phyloP scores from a whole-genome alignment of 441 rosid species.

The Aleurites moluccanus region DNA sequence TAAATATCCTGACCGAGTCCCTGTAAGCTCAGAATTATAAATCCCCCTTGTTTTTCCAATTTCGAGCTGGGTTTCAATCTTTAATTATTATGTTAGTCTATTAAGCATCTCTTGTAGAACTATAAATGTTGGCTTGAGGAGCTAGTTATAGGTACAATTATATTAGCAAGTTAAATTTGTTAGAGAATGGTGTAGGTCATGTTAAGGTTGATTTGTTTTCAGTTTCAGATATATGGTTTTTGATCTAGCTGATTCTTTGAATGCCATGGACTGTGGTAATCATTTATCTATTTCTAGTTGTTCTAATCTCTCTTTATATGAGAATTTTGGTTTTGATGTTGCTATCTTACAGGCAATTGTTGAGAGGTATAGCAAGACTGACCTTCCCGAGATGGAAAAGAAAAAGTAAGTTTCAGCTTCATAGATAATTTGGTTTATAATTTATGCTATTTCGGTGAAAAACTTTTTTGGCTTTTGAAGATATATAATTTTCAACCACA shows the following conservation, averaged over 20 bases:
- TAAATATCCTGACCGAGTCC: constrained; percentile 73
- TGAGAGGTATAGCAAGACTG: constrained; percentile 71
- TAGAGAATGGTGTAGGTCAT: not conserved
- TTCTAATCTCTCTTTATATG: not conserved
- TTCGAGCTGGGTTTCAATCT: not conserved
- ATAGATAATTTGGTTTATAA: not conserved
- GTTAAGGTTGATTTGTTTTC: not conserved
- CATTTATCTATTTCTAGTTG: no score
- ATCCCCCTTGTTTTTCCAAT: not conserved
- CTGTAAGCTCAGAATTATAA: constrained; percentile 43
- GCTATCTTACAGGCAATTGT: constrained; percentile 58
- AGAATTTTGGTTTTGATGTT: constrained; percentile 5
- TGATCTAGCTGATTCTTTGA: not conserved
- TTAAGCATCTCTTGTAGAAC: not conserved
- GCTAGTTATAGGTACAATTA: not conserved
- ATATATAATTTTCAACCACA: not conserved
- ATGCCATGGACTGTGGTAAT: not conserved
- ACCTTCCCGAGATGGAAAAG: constrained; percentile 83
- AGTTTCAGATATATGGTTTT: not conserved
- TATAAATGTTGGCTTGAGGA: not conserved
- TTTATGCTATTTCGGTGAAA: not conserved
- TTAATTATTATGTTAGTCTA: not conserved
- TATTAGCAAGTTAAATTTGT: not conserved
- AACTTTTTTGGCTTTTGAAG: not conserved
- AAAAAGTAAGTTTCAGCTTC: constrained; percentile 55